A percentile compares a stretch with the other conserved stretches of the same genome.
These are phyloP conservation scores for Cucurbita argyrosperma DNA, from an alignment of 306 rosid species.

Conservation along the genomic window DNA sequence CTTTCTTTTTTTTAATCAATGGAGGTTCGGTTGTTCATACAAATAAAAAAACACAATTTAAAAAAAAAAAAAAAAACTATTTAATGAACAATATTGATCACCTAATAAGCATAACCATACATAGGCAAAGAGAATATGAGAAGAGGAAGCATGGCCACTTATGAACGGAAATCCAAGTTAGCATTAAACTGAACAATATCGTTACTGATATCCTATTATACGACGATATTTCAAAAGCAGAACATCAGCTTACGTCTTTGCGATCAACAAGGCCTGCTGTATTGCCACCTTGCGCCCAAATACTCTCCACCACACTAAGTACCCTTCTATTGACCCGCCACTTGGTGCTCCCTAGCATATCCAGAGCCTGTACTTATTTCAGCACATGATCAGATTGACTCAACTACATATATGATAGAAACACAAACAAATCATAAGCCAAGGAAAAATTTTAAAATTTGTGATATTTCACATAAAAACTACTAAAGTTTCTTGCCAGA, in stretches of 20 bases:
- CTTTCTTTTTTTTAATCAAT: too few relatives aligned
- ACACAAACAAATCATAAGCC: not conserved
- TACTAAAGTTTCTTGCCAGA: not conserved
- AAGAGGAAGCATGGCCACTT: not conserved
- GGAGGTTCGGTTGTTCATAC: too few relatives aligned
- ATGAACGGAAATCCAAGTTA: not conserved
- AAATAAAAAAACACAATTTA: too few relatives aligned
- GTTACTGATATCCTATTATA: not conserved
- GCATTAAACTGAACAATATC: not conserved
- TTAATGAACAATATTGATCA: not conserved
- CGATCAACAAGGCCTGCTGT: conserved; percentile 70
- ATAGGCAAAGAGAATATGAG: not conserved
- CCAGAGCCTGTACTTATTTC: conserved; percentile 45
- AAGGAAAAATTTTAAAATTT: not conserved
- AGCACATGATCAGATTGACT: not conserved
- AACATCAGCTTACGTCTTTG: conserved; percentile 37
- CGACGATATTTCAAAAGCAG: not conserved
- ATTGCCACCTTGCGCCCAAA: conserved; percentile 79
- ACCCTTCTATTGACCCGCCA: conserved; percentile 70
- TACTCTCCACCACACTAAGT: conserved; percentile 52
- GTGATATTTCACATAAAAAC: not conserved
- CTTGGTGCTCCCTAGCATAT: conserved; percentile 70
- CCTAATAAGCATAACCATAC: not conserved
- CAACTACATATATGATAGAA: not conserved
- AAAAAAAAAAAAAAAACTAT: too few relatives aligned